phyloP scores from a whole-genome alignment of 176 grass and related monocot genomes.

The Aegilops bicornis region DNA sequence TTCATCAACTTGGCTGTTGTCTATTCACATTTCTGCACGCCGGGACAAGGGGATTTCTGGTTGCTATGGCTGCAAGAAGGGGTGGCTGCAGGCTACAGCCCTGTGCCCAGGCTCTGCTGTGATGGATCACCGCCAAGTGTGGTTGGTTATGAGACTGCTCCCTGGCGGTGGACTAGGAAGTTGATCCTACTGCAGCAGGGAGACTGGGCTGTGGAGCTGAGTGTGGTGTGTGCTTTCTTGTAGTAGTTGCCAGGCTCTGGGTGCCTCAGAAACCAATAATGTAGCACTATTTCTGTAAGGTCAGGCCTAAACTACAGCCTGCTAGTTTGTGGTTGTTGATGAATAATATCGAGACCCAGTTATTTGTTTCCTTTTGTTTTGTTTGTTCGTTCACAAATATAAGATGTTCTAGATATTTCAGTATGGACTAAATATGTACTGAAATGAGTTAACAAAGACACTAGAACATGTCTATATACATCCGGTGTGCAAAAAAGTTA shows the following conservation, averaged over 20 bases:
- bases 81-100: neutral
- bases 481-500: no score
- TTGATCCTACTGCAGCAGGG: neutral
- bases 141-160: neutral
- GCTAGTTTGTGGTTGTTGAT: neutral
- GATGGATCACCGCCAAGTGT: neutral
- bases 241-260: slow-evolving; percentile 25
- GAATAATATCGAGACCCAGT: neutral
- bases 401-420: no score
- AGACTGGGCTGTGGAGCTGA: neutral
- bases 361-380: neutral
- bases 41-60: neutral
- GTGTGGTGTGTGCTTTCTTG: neutral
- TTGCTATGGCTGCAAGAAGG: slow-evolving; percentile 20
- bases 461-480: no score
- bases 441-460: no score
- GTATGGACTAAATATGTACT: no score
- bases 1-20: neutral
- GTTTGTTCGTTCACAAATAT: no score
- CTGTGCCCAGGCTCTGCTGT: neutral
- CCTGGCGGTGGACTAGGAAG: neutral
- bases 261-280: slow-evolving; percentile 27
- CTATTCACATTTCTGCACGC: neutral
- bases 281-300: neutral
- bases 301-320: neutral